Evolutionary conservation across 140 eudicot genomes (phyloP), one percentile per base, ranked within the genome.

Genomic region (Bidens hawaiensis): DNA sequence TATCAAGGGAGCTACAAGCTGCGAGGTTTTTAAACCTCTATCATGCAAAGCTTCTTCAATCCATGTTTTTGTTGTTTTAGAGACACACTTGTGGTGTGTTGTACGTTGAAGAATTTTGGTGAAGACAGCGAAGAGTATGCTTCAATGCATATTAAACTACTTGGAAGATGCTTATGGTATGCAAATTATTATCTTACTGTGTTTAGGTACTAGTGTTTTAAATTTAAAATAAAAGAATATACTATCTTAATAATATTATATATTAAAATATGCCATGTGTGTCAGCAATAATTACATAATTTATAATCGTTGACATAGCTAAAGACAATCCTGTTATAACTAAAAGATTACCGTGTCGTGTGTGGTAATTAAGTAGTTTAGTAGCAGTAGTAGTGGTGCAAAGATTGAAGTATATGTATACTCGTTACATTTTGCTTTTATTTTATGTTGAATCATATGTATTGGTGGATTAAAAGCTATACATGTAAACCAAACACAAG

Each of bases 141-240:
- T 19, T 48, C 0, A 22, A 60, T 48, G 42, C 15, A 2, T 70
- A 33, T 15, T 53, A 6, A 28, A 48, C 5, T 54, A 48, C n/a
- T 70, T 24, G 43, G 18, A 34, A 49, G 69, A 25, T 48, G 45
- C 50, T 50, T 15, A 59, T 36, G 75, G 75, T 70, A 70, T 26
- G 62, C 34, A 33, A 70, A 33, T 70, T 1, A 15, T 58, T 30
- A 49, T 60, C 6, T 17, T 4, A 6, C 23, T 23, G 3, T 24
- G 6, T 47, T 48, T 33, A 16, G 4, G 0, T 25, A 33, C 38
- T 51, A 23, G 13, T 68, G 50, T 45, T 23, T 57, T 57, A 11
- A 45, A 26, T 28, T 58, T 13, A 19, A 3, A 10, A 58, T 46
- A 19, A 24, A 1, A 17, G 0, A 28, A n/a, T n/a, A n/a, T n/a